Evolutionary conservation across 306 rosid genomes (phyloP).

Genomic region (Castanopsis chinensis): DNA sequence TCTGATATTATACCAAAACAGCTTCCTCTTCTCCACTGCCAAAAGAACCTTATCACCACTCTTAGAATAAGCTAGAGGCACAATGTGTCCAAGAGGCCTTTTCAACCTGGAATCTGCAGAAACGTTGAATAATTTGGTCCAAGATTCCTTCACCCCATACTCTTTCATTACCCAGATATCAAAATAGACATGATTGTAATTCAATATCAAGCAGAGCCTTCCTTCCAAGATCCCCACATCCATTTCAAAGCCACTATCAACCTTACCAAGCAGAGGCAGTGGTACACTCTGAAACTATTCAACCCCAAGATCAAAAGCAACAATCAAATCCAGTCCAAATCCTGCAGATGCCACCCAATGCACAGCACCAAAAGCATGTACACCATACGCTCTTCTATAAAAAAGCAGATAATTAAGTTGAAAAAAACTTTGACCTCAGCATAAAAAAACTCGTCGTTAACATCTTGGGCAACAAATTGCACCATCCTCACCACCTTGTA

Average conservation of each 20-base stretch:
- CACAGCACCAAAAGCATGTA: not conserved
- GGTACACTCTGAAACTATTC: not conserved
- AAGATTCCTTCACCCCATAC: not conserved
- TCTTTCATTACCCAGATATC: constrained; percentile 4
- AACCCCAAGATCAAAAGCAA: constrained; percentile 4
- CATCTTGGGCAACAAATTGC: not conserved
- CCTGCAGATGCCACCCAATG: not conserved
- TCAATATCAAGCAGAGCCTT: not conserved
- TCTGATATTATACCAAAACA: not conserved
- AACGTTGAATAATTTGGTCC: not conserved
- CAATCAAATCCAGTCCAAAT: not conserved
- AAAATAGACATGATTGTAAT: not conserved
- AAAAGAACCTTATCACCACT: not conserved
- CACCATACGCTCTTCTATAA: not conserved
- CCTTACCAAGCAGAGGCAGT: not conserved
- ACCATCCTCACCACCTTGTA: constrained; percentile 10
- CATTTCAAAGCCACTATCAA: not conserved
- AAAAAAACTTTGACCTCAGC: not conserved
- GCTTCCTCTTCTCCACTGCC: not conserved
- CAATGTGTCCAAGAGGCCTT: not conserved
- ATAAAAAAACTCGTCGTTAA: not conserved
- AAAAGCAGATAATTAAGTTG: not conserved
- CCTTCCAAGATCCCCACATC: not conserved
- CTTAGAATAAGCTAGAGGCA: constrained; percentile 4
- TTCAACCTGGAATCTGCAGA: not conserved